Evolutionary conservation across 2,329 filamentous ascomycete species (phyloP).

Genomic region (Diaporthe sp.): DNA sequence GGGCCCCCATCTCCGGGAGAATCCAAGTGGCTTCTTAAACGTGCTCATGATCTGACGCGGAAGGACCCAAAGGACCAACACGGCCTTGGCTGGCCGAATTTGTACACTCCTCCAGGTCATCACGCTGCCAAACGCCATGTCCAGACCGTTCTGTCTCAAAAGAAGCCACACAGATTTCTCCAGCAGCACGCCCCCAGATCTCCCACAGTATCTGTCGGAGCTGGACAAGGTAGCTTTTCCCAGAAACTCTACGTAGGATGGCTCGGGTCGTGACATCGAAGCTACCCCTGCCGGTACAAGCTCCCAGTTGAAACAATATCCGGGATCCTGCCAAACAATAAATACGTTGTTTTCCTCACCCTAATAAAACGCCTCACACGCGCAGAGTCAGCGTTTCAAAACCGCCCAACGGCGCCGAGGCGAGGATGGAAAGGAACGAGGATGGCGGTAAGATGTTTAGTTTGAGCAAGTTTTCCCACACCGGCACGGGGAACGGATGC

Average conservation of each 20-base stretch:
- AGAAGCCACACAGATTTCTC: background rate
- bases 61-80: background rate
- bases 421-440: background rate
- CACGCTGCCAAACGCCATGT: background rate
- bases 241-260: background rate
- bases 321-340: background rate
- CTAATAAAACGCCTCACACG: background rate
- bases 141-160: background rate
- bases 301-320: background rate
- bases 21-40: conserved; percentile 16
- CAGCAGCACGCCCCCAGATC: background rate
- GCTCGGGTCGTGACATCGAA: background rate
- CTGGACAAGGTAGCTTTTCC: background rate
- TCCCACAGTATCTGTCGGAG: background rate
- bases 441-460: background rate
- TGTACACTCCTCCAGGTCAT: background rate
- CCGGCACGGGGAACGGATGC: conserved; percentile 11
- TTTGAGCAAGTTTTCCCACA: conserved; percentile 20
- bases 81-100: background rate
- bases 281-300: conserved; percentile 8
- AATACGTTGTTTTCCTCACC: conserved; percentile 11
- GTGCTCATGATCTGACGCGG: conserved; percentile 24
- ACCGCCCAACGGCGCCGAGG: too few relatives aligned
- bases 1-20: conserved; percentile 11
- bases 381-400: background rate